A percentile compares a stretch with the other conserved stretches of the same genome.
Evolutionary conservation across 345 rosid genomes (phyloP).

Genomic region (Citrus maxima): DNA sequence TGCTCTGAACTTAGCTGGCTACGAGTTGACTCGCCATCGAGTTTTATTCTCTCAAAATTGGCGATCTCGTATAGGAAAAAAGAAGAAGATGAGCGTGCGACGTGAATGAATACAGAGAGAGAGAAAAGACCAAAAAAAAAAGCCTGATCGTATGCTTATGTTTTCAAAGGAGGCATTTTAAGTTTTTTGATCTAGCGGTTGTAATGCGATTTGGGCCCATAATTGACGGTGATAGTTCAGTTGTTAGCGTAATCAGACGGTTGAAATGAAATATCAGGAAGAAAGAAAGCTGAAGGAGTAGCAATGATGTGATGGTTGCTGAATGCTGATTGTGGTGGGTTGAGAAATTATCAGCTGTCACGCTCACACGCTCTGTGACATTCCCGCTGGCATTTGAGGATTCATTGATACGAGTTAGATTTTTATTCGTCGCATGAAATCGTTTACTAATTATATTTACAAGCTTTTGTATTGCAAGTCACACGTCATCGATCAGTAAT

Average conservation of each 20-base stretch:
- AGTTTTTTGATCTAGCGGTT: neutral
- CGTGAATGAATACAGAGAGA: neutral
- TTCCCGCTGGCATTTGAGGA: too few relatives aligned
- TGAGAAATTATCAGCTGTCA: neutral
- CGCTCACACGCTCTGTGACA: neutral
- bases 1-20: slow-evolving; percentile 12
- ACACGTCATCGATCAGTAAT: too few relatives aligned
- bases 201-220: neutral
- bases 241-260: neutral
- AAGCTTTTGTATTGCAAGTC: too few relatives aligned
- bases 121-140: too few relatives aligned
- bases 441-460: too few relatives aligned
- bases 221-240: too few relatives aligned
- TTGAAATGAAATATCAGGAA: too few relatives aligned
- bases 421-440: too few relatives aligned
- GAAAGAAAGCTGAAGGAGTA: neutral
- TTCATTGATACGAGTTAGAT: too few relatives aligned
- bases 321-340: neutral
- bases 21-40: slow-evolving; percentile 31
- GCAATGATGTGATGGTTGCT: neutral
- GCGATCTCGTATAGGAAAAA: slow-evolving; percentile 17
- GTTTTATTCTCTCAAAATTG: neutral
- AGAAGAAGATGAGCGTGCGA: neutral
- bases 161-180: too few relatives aligned
- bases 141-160: neutral